Evolutionary conservation across 192 early-diverging fungal species (phyloP), one percentile per base, ranked within the genome.

Genomic region (Coemansia asiatica): DNA sequence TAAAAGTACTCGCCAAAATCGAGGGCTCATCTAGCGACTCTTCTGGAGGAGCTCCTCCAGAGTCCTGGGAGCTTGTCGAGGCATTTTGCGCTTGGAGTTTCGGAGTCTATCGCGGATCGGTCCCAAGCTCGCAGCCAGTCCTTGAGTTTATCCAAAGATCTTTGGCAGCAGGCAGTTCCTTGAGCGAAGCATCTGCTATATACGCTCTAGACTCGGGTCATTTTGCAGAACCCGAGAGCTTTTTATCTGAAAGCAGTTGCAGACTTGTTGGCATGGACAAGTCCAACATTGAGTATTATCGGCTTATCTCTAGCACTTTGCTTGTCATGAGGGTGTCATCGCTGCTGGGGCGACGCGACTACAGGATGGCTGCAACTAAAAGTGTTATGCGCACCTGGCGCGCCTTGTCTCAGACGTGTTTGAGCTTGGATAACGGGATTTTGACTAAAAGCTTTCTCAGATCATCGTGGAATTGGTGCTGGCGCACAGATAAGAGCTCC

Each of bases 381-480:
- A 21, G 15, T 9, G 51, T 66, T 40, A 54, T 53, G 47, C 48
- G 67, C 7, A 15, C 76, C 2, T 79, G 76, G 76, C 44, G 40
- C 21, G 54, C 61, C 1, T 60, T 73, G 12, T 40, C 71, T 1
- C 15, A 25, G 2, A 40, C 9, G 1, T 8, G 26, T 28, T 40
- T 62, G 36, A 2, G 12, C 15, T 29, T 67, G 2, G 38, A 28
- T 21, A 27, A 60, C 1, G 23, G 33, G 40, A 33, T 31, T 0
- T 72, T 69, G 23, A 38, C 68, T 27, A 68, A 66, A 21, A 60
- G 61, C 4, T 76, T 76, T 38, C 59, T 82, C 25, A 53, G 58
- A 18, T 23, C 27, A 23, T 61, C 79, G 7, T 82, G 79, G 79
- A 57, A 26, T 1, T 82, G 79, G 79, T 76, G 71, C 58, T 61